phyloP scores from a whole-genome alignment of 1,139 yeast species.

The Taphrina wiesneri region DNA sequence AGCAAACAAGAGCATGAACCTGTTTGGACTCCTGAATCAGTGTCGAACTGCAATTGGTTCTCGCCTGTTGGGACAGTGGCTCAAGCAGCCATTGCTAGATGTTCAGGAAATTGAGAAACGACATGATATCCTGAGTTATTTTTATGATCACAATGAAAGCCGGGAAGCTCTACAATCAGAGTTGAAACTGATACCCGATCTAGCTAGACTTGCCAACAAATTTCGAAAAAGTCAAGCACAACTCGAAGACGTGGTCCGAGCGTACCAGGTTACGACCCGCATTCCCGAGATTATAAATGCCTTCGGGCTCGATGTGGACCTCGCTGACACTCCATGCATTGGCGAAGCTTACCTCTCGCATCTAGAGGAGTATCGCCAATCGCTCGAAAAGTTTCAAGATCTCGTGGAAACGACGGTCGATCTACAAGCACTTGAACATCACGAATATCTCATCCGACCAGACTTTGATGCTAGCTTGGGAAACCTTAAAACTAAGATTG shows the following conservation, averaged over 20 bases:
- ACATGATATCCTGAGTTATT: conserved; percentile 68
- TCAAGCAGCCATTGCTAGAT: conserved; percentile 86
- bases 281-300: conserved; percentile 62
- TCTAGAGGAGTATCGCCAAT: conserved; percentile 52
- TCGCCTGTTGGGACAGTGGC: conserved; percentile 85
- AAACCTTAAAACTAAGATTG: conserved; percentile 60
- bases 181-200: conserved; percentile 75
- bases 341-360: background rate
- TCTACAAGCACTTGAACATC: conserved; percentile 70
- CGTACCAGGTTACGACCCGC: conserved; percentile 73
- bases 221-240: conserved; percentile 54
- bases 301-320: conserved; percentile 55
- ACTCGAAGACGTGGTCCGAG: conserved; percentile 85
- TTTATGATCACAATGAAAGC: conserved; percentile 68
- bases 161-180: conserved; percentile 68
- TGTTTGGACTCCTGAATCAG: conserved; percentile 79
- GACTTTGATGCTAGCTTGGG: conserved; percentile 81
- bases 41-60: conserved; percentile 88
- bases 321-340: conserved; percentile 48
- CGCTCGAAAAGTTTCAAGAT: conserved; percentile 71
- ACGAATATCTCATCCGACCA: conserved; percentile 81
- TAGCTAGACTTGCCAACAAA: conserved; percentile 71
- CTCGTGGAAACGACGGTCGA: conserved; percentile 92
- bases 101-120: conserved; percentile 61
- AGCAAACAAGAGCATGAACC: conserved; percentile 56